Conservation (phyloP, 345 rosid species). For the Clarkia xantiana region DNA sequence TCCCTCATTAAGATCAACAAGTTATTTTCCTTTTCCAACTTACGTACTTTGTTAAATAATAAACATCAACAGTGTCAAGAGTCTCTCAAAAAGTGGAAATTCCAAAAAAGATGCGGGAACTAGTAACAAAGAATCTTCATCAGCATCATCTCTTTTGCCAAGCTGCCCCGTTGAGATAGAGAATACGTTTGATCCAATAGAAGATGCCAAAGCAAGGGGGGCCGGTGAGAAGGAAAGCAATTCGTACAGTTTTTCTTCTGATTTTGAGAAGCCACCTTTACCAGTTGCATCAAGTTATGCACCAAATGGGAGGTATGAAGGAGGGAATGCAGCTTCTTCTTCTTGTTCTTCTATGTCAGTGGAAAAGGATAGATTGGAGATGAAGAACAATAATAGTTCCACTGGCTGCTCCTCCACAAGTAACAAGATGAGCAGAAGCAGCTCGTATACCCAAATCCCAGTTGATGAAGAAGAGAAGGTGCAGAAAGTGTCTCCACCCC, state of each 20-base stretch:
- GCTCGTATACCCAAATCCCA: constrained; percentile 36
- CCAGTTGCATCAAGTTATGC: constrained; percentile 28
- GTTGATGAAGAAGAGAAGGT: constrained; percentile 62
- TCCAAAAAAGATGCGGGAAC: constrained; percentile 31
- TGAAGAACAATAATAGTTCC: constrained; percentile 23
- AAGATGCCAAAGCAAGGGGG: constrained; percentile 45
- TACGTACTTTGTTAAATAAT: not conserved
- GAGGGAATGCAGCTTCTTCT: constrained; percentile 32
- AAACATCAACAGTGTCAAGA: constrained; percentile 44
- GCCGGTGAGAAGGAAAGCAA: constrained; percentile 46
- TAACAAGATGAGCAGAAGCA: constrained; percentile 25
- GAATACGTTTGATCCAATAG: constrained; percentile 38
- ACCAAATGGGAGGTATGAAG: constrained; percentile 39
- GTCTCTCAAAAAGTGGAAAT: constrained; percentile 39
- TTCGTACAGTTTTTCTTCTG: constrained; percentile 25
- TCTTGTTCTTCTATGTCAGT: constrained; percentile 27
- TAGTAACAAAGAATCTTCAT: constrained; percentile 43
- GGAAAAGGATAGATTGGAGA: constrained; percentile 50
- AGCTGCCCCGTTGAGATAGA: constrained; percentile 29
- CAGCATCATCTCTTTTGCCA: constrained; percentile 29
- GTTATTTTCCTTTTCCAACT: not conserved
- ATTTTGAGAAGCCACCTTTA: constrained; percentile 35
- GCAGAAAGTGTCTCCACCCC: constrained; percentile 72
- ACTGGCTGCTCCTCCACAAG: constrained; percentile 36
- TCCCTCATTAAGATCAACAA: constrained; percentile 1